These are phyloP conservation scores for Paramecium primaurelia DNA, from an alignment of 73 alveolate genomes.

Conservation along the genomic window DNA sequence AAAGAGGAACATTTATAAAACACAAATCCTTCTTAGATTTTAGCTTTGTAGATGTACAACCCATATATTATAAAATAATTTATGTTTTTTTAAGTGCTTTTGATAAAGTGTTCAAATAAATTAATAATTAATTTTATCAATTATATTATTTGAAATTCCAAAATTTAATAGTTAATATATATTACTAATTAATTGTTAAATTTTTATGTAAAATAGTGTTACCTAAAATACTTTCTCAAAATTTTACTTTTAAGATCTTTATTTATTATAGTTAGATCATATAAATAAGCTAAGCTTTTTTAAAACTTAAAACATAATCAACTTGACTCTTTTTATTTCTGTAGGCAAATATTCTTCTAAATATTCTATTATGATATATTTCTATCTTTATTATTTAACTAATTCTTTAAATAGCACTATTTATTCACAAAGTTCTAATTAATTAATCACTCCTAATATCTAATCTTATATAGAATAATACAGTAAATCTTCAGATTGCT, in stretches of 20 bases:
- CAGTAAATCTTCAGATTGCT: too few species aligned
- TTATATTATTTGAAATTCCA: background rate
- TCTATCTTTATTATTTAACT: background rate
- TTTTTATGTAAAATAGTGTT: background rate
- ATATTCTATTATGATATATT: background rate
- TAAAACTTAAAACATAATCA: background rate
- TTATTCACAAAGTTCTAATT: background rate
- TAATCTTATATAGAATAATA: background rate
- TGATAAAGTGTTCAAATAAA: background rate
- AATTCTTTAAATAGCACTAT: background rate
- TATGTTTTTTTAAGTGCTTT: background rate
- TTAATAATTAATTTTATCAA: background rate
- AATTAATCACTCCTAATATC: background rate
- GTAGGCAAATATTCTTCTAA: background rate
- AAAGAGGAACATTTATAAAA: background rate
- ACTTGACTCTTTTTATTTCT: background rate
- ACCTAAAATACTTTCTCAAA: background rate
- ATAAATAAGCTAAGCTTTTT: background rate
- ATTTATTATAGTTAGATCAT: background rate
- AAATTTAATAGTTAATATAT: background rate
- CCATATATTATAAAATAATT: background rate
- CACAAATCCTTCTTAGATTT: background rate
- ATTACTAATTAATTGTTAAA: background rate
- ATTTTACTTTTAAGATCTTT: background rate
- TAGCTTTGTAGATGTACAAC: background rate